These are phyloP conservation scores for Solanum arcanum DNA, from an alignment of 257 asterid species.

Conservation along the genomic window DNA sequence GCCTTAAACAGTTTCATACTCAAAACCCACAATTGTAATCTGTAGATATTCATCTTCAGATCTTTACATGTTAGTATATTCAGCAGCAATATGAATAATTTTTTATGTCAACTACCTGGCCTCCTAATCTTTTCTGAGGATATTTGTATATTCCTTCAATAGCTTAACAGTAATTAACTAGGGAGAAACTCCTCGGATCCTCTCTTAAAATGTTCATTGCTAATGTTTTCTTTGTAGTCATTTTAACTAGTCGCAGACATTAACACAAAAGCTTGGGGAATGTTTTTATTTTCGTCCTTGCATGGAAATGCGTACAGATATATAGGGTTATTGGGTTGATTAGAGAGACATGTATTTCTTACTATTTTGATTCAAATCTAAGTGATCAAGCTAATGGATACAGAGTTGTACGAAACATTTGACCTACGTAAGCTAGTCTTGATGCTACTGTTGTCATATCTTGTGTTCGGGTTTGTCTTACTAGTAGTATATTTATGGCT, in stretches of 20 bases:
- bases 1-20: not conserved
- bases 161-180: not conserved
- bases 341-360: not conserved
- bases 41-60: not conserved
- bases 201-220: not conserved
- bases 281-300: not conserved
- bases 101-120: not conserved
- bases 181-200: not conserved
- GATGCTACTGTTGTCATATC: not conserved
- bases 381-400: not conserved
- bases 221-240: not conserved
- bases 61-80: not conserved
- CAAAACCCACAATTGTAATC: not conserved
- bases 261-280: not conserved
- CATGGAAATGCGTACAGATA: not conserved
- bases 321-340: not conserved
- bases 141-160: not conserved
- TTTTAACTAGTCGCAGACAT: no score
- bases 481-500: not conserved
- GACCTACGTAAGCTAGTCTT: not conserved
- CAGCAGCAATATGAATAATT: not conserved
- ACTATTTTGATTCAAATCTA: not conserved
- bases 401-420: not conserved
- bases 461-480: not conserved
- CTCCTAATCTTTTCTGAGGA: not conserved